Evolutionary conservation across 257 asterid species (phyloP).

Genomic region (Nicotiana tomentosiformis): DNA sequence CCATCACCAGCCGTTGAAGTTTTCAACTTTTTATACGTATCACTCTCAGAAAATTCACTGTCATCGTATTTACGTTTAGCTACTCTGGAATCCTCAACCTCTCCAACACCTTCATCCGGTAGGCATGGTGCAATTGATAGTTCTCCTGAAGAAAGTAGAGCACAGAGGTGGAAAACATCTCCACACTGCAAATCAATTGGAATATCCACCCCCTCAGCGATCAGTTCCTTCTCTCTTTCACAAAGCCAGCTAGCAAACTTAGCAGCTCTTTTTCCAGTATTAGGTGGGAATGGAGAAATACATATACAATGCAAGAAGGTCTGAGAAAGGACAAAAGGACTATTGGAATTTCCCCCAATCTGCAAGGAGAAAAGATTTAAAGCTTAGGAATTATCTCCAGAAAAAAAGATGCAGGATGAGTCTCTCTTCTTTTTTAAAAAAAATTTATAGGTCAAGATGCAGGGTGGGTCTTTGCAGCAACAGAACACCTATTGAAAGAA

Average conservation of each 20-base stretch:
- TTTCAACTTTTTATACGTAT: slow-evolving; percentile 45
- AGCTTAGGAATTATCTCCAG: neutral
- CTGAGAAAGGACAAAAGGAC: slow-evolving; percentile 71
- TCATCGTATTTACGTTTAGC: slow-evolving; percentile 53
- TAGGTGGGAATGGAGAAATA: slow-evolving; percentile 56
- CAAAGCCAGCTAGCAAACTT: slow-evolving; percentile 67
- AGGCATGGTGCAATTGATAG: slow-evolving; percentile 57
- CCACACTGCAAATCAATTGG: slow-evolving; percentile 83
- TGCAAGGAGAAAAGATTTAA: slow-evolving; percentile 32
- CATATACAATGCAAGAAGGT: slow-evolving; percentile 65
- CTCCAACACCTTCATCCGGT: slow-evolving; percentile 90
- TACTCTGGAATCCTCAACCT: slow-evolving; percentile 73
- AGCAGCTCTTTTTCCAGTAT: slow-evolving; percentile 77
- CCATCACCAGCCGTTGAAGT: slow-evolving; percentile 55
- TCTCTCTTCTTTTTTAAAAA: neutral
- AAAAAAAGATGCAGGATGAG: neutral
- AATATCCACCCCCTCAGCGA: slow-evolving; percentile 63
- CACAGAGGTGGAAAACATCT: slow-evolving; percentile 64
- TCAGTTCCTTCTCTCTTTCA: slow-evolving; percentile 62
- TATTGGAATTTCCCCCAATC: slow-evolving; percentile 71
- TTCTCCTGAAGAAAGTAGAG: slow-evolving; percentile 64
- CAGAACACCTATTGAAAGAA: neutral
- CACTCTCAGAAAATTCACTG: slow-evolving; percentile 41
- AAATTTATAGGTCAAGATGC: neutral
- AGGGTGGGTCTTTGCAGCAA: neutral